A percentile compares a stretch with the other conserved stretches of the same genome.
Conservation (phyloP, 2,329 filamentous ascomycete genomes). For the Stachybotrys echinatus region DNA sequence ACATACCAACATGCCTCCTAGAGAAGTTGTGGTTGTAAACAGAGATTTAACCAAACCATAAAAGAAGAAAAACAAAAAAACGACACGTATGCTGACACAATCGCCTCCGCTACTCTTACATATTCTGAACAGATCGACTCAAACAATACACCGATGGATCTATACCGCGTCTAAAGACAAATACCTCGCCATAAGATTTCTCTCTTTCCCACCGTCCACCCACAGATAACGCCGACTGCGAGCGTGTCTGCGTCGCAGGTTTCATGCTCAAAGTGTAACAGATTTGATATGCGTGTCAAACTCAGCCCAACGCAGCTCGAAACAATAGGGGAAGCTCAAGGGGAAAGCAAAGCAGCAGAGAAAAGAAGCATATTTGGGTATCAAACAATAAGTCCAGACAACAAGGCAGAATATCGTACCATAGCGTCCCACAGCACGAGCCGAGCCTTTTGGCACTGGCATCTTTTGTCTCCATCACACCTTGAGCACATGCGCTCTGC, state of each 20-base stretch:
- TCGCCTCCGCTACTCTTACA: neutral
- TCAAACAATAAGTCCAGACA: conserved; percentile 20
- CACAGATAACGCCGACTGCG: neutral
- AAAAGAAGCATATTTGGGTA: conserved; percentile 11
- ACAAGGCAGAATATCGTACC: conserved; percentile 8
- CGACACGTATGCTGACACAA: neutral
- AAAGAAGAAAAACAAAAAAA: no score
- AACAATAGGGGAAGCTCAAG: neutral
- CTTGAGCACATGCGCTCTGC: no score
- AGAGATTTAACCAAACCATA: neutral
- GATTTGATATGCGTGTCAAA: neutral
- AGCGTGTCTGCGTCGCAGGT: neutral
- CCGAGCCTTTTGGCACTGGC: neutral
- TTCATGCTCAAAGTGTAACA: neutral
- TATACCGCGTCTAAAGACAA: neutral
- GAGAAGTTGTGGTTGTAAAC: neutral
- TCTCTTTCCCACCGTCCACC: neutral
- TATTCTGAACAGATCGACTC: neutral
- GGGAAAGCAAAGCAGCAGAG: neutral
- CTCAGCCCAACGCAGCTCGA: neutral
- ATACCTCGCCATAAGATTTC: neutral
- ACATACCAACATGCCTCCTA: neutral
- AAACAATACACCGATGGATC: neutral
- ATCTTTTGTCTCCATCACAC: neutral
- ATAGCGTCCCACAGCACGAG: neutral